Conservation (phyloP, 371 early-diverging fungal species). For the Syncephalis plumigaleata region DNA sequence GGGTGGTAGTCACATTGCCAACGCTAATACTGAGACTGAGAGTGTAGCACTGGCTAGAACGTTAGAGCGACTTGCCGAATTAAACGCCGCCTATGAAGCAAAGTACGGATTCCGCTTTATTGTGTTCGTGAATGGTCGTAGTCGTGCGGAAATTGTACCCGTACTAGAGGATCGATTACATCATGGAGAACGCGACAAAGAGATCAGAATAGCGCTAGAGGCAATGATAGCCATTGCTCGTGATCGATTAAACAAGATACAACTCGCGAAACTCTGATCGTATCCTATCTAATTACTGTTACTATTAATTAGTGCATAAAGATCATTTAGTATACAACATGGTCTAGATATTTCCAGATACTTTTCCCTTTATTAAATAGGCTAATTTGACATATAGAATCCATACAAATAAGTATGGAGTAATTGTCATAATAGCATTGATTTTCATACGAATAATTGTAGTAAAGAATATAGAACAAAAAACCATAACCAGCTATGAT, state of each 20-base stretch:
- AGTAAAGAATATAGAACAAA: no score
- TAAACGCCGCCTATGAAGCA: constrained; percentile 58
- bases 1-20: constrained; percentile 24
- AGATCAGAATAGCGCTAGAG: constrained; percentile 36
- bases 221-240: constrained; percentile 65
- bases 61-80: constrained; percentile 22
- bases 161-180: constrained; percentile 44
- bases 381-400: no score
- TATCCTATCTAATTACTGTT: no score
- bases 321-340: no score
- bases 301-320: no score
- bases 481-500: no score
- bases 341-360: no score
- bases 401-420: no score
- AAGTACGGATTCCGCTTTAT: constrained; percentile 79
- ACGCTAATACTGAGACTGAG: constrained; percentile 8
- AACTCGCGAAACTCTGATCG: background rate
- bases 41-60: constrained; percentile 20
- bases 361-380: no score
- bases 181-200: constrained; percentile 25
- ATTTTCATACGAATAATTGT: no score
- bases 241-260: constrained; percentile 49
- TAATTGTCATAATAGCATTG: no score
- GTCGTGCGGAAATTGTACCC: constrained; percentile 48
- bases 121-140: constrained; percentile 72